phyloP scores from a whole-genome alignment of 2,329 filamentous ascomycete species.

The Aspergillus tanneri region DNA sequence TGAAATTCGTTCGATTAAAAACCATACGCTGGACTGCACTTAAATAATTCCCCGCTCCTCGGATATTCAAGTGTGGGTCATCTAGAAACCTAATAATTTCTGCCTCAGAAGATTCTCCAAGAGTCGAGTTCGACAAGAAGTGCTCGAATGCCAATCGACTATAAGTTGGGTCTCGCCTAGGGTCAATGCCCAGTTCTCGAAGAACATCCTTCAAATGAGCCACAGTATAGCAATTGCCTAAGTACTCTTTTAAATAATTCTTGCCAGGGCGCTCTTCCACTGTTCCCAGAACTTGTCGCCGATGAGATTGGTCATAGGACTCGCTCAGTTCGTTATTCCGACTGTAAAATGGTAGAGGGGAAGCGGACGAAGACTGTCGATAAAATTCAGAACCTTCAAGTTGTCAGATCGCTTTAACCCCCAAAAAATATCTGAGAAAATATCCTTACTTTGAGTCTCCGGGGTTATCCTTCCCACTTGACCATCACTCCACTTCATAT shows the following conservation, averaged over 20 bases:
- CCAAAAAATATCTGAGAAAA: not conserved
- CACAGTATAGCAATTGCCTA: slow-evolving; percentile 24
- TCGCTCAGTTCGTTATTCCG: slow-evolving; percentile 18
- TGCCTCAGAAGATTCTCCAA: slow-evolving; percentile 12
- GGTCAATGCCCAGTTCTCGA: slow-evolving; percentile 31
- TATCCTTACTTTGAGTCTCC: slow-evolving; percentile 26
- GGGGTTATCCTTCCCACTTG: slow-evolving; percentile 25
- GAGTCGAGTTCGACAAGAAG: slow-evolving; percentile 24
- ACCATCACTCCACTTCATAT: slow-evolving; percentile 37
- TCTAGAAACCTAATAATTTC: slow-evolving; percentile 36
- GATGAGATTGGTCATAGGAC: not conserved
- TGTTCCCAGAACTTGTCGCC: not conserved
- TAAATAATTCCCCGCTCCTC: slow-evolving; percentile 37
- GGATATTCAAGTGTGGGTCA: slow-evolving; percentile 38
- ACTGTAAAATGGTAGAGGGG: slow-evolving; percentile 22
- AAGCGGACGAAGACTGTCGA: slow-evolving; percentile 18
- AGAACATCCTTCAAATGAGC: slow-evolving; percentile 31
- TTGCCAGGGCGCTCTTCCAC: slow-evolving; percentile 7
- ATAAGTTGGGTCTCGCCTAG: slow-evolving; percentile 35
- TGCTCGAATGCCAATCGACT: slow-evolving; percentile 38
- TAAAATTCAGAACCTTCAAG: slow-evolving; percentile 21
- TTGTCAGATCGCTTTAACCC: slow-evolving; percentile 1
- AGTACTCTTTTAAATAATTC: slow-evolving; percentile 17
- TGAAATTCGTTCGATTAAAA: slow-evolving; percentile 17
- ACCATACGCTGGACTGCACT: slow-evolving; percentile 28